These are phyloP conservation scores for Dactylellina leptospora DNA, from an alignment of 2,329 filamentous ascomycete species.

Conservation along the genomic window DNA sequence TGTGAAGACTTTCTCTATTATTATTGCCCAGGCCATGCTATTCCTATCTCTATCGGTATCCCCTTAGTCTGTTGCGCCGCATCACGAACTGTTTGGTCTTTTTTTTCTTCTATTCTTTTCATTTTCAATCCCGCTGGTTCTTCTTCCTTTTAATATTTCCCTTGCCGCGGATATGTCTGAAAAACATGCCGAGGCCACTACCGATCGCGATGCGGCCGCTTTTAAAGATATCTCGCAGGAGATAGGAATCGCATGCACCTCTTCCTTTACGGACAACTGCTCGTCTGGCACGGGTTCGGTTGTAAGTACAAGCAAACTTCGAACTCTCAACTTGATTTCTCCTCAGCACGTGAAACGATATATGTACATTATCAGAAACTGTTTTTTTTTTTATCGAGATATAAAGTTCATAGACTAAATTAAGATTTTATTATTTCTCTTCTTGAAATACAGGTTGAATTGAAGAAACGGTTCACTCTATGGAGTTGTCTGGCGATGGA, in stretches of 20 bases:
- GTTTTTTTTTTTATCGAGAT: not conserved
- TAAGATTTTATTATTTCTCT: not conserved
- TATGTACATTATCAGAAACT: slow-evolving; percentile 14
- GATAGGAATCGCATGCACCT: slow-evolving; percentile 36
- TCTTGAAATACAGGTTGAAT: slow-evolving; percentile 37
- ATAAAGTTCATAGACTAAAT: slow-evolving; percentile 19
- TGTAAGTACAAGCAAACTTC: slow-evolving; percentile 31
- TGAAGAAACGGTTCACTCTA: slow-evolving; percentile 52
- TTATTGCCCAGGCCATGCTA: slow-evolving; percentile 36
- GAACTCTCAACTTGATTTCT: not conserved
- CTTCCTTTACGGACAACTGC: slow-evolving; percentile 49
- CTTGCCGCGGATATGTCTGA: slow-evolving; percentile 31
- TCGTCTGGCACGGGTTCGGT: slow-evolving; percentile 52
- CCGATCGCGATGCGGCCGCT: slow-evolving; percentile 12
- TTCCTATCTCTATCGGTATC: slow-evolving; percentile 32
- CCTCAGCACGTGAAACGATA: not conserved
- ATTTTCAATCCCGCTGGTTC: not conserved
- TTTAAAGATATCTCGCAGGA: slow-evolving; percentile 51
- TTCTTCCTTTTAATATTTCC: slow-evolving; percentile 8
- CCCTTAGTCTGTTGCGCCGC: slow-evolving; percentile 28
- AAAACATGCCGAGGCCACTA: slow-evolving; percentile 26
- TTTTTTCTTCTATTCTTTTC: not conserved
- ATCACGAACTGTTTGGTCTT: slow-evolving; percentile 13
- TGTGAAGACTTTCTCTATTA: slow-evolving; percentile 8
- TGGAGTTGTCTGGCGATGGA: slow-evolving; percentile 52